A percentile compares a stretch with the other conserved stretches of the same genome.
phyloP scores from a whole-genome alignment of 208 protist genomes.

The Polymyxa betae region DNA sequence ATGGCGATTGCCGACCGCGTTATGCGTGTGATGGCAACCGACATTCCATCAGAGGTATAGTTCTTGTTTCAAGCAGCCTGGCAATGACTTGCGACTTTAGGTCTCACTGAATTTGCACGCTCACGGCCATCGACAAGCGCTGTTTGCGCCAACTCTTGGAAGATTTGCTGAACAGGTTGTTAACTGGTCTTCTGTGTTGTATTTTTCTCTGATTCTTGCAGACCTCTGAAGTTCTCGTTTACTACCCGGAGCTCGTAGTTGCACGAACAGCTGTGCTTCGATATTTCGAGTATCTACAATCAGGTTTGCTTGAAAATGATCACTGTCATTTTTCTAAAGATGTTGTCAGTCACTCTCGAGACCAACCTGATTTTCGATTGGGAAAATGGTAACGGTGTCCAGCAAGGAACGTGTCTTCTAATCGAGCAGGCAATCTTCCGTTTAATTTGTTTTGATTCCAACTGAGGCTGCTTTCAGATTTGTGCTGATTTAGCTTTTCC shows the following conservation, averaged over 20 bases:
- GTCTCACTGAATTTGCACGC: background rate
- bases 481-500: constrained; percentile 63
- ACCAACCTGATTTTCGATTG: constrained; percentile 59
- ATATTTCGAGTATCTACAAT: constrained; percentile 69
- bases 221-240: constrained; percentile 65
- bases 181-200: too few relatives aligned
- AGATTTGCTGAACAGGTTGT: constrained; percentile 69
- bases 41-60: constrained; percentile 68
- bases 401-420: constrained; percentile 2
- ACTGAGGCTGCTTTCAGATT: too few relatives aligned
- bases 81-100: too few relatives aligned
- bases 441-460: too few relatives aligned
- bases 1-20: constrained; percentile 67
- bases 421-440: too few relatives aligned
- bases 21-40: constrained; percentile 67
- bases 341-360: background rate
- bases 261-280: constrained; percentile 74
- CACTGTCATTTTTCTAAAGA: background rate
- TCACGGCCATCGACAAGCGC: background rate
- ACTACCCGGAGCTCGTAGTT: constrained; percentile 72
- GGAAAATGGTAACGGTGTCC: constrained; percentile 49
- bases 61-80: too few relatives aligned
- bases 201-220: too few relatives aligned
- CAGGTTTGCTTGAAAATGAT: background rate
- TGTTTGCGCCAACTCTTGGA: constrained; percentile 26